phyloP scores from a whole-genome alignment of 371 early-diverging fungal species.

The Mortierella sp. region DNA sequence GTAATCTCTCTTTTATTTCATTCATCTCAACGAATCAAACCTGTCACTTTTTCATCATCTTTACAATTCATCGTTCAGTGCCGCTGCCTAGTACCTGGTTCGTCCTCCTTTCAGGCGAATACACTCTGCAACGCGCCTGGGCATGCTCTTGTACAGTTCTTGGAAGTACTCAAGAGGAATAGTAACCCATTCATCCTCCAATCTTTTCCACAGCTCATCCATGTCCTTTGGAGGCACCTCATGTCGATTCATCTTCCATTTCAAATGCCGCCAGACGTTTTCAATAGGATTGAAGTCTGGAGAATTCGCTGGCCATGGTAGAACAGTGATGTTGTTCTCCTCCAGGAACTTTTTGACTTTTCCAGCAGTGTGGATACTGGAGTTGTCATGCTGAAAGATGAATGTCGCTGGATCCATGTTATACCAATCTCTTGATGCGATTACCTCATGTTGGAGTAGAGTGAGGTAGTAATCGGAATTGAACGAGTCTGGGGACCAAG shows the following conservation, averaged over 20 bases:
- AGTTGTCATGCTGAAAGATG: no score
- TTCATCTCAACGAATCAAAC: no score
- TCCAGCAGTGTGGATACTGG: not conserved
- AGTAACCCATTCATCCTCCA: not conserved
- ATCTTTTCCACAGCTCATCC: conserved; percentile 12
- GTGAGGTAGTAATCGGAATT: conserved; percentile 30
- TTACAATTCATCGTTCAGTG: no score
- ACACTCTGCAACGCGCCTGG: not conserved
- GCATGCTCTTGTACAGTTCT: conserved; percentile 17
- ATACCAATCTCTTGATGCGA: conserved; percentile 8
- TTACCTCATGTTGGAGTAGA: conserved; percentile 29
- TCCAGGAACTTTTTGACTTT: conserved; percentile 8
- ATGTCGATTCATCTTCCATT: not conserved
- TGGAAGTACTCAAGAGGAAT: not conserved
- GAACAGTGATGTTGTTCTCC: conserved; percentile 7
- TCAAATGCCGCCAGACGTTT: conserved; percentile 7
- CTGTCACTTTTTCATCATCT: no score
- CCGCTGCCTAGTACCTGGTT: conserved; percentile 8
- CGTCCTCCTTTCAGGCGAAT: not conserved
- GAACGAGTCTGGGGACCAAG: conserved; percentile 23
- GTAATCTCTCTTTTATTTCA: no score
- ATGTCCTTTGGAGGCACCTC: not conserved
- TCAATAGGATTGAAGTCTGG: conserved; percentile 39
- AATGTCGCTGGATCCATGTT: conserved; percentile 3
- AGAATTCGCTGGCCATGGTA: conserved; percentile 16